Conservation (phyloP, 2,329 filamentous ascomycete genomes). For the Helminthosporium solani region DNA sequence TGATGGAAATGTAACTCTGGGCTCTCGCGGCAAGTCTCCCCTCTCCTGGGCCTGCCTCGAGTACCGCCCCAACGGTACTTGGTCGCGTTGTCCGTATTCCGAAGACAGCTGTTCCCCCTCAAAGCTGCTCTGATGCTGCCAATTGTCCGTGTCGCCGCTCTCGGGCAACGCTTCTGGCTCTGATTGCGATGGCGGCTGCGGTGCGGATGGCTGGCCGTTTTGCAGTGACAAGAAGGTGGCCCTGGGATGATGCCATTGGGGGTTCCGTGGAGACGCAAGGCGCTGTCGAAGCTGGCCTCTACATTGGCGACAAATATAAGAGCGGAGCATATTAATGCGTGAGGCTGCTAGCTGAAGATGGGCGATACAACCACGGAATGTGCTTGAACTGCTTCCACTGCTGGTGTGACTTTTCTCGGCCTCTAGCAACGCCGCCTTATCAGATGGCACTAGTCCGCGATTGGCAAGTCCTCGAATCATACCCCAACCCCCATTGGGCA, state of each 20-base stretch:
- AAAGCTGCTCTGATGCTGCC: not conserved
- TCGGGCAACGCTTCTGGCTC: constrained; percentile 9
- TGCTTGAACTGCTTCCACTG: too few species aligned
- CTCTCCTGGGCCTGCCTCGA: not conserved
- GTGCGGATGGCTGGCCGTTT: too few species aligned
- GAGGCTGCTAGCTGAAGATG: too few species aligned
- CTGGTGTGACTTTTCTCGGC: too few species aligned
- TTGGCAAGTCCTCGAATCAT: not conserved
- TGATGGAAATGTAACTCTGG: too few species aligned
- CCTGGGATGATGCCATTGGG: constrained; percentile 34
- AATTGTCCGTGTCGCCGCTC: constrained; percentile 6
- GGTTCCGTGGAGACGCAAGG: constrained; percentile 7
- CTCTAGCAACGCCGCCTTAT: not conserved
- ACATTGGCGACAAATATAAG: constrained; percentile 39
- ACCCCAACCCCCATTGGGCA: too few species aligned
- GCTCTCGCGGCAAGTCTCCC: too few species aligned
- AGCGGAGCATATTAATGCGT: constrained; percentile 40
- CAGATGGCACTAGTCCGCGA: constrained; percentile 1
- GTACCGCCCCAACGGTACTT: constrained; percentile 1
- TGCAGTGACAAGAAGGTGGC: constrained; percentile 37
- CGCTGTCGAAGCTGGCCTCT: constrained; percentile 24
- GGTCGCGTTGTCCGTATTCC: not conserved
- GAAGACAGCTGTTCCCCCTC: not conserved
- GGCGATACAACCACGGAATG: too few species aligned
- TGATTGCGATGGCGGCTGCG: constrained; percentile 10